phyloP scores from a whole-genome alignment of 768 basidiomycete genomes.

The Xerocomus spinulosus region DNA sequence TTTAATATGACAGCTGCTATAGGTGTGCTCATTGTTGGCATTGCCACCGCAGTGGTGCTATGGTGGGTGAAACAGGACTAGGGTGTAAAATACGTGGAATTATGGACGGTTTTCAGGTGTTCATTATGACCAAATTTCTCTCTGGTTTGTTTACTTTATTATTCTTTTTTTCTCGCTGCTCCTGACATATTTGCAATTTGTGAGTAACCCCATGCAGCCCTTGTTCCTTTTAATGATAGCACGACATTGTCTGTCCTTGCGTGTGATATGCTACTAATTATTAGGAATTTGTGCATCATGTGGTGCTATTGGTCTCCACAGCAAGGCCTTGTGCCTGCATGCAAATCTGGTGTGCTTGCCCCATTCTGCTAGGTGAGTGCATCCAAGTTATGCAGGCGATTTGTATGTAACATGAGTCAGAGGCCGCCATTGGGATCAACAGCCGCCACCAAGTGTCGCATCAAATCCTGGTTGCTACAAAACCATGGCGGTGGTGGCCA shows the following conservation, averaged over 20 bases:
- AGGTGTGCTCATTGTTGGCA: conserved; percentile 60
- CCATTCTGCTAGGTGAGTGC: too few species aligned
- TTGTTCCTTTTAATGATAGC: conserved; percentile 15
- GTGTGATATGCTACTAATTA: too few species aligned
- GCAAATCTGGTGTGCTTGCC: neutral
- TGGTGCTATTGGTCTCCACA: too few species aligned
- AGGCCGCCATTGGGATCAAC: conserved; percentile 6
- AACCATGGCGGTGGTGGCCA: conserved; percentile 38
- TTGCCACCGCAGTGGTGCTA: conserved; percentile 68
- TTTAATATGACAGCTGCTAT: conserved; percentile 46
- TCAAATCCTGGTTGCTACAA: conserved; percentile 51
- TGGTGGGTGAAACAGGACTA: conserved; percentile 59
- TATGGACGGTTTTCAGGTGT: conserved; percentile 14
- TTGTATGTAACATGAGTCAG: neutral
- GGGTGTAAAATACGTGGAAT: conserved; percentile 11
- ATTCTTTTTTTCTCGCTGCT: conserved; percentile 17
- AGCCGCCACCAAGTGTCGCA: conserved; percentile 63
- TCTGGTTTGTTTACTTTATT: conserved; percentile 30
- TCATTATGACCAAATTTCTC: conserved; percentile 13
- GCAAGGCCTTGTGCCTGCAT: neutral
- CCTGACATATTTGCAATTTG: conserved; percentile 18
- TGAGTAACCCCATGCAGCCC: conserved; percentile 25
- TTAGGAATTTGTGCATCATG: neutral
- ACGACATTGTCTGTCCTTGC: neutral
- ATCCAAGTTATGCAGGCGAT: neutral